Percentiles rank a stretch among this genome's conserved stretches.
Evolutionary conservation across 129 eudicot genomes (phyloP).

Genomic region (Chrysanthemum makinoi): DNA sequence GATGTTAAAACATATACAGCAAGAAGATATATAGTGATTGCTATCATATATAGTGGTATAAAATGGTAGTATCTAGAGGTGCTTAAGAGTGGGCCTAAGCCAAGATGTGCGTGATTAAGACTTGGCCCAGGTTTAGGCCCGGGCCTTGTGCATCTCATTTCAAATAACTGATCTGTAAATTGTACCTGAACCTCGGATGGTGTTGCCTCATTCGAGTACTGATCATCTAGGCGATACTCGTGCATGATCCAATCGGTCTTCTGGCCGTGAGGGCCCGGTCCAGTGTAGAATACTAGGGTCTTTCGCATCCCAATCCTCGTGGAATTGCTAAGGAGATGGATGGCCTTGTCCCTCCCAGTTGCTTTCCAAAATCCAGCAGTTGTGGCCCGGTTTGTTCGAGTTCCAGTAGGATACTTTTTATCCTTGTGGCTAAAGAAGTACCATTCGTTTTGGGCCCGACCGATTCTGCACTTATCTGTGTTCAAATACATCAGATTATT

Average conservation of each 20-base stretch:
- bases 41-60: neutral
- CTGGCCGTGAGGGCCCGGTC: conserved; percentile 91
- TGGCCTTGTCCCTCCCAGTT: conserved; percentile 83
- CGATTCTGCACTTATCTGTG: conserved; percentile 80
- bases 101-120: no score
- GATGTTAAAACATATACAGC: neutral
- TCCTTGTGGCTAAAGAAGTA: conserved; percentile 95
- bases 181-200: conserved; percentile 55
- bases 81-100: neutral
- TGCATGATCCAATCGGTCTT: conserved; percentile 98
- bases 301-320: conserved; percentile 83
- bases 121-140: neutral
- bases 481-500: conserved; percentile 2
- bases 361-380: conserved; percentile 94
- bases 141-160: neutral
- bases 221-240: conserved; percentile 82
- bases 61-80: neutral
- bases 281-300: conserved; percentile 80
- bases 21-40: neutral
- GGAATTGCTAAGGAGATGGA: conserved; percentile 51
- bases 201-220: conserved; percentile 26
- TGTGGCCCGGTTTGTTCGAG: conserved; percentile 82
- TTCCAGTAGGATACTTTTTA: conserved; percentile 89
- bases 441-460: conserved; percentile 86
- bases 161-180: neutral